phyloP scores from a whole-genome alignment of 345 rosid species.

The Hirschfeldia incana region DNA sequence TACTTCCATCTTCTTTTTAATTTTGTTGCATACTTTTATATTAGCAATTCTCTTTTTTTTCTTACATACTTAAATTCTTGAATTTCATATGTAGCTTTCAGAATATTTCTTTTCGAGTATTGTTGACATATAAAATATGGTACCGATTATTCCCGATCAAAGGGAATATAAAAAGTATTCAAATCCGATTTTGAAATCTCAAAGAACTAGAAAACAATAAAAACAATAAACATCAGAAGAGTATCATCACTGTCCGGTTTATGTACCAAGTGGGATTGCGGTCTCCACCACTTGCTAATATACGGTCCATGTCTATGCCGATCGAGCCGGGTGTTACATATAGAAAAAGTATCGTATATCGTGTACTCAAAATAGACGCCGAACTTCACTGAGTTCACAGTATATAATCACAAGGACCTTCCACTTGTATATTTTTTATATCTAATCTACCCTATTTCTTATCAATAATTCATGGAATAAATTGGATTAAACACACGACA shows the following conservation, averaged over 20 bases:
- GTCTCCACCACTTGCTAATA: slow-evolving; percentile 39
- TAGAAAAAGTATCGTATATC: neutral
- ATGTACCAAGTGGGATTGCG: slow-evolving; percentile 35
- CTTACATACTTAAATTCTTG: neutral
- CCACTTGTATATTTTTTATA: slow-evolving; percentile 18
- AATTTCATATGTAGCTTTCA: slow-evolving; percentile 9
- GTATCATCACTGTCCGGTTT: slow-evolving; percentile 27
- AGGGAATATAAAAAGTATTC: slow-evolving; percentile 26
- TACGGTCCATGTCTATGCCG: slow-evolving; percentile 25
- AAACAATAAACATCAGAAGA: slow-evolving; percentile 18
- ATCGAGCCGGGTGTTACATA: slow-evolving; percentile 8
- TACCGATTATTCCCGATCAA: slow-evolving; percentile 24
- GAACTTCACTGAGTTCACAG: slow-evolving; percentile 1
- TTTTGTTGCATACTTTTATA: neutral
- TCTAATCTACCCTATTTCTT: neutral
- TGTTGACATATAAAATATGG: slow-evolving; percentile 15
- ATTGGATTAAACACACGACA: neutral
- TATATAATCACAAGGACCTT: slow-evolving; percentile 11
- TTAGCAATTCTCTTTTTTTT: neutral
- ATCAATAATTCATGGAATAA: neutral
- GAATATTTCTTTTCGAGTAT: slow-evolving; percentile 13
- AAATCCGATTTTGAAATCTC: slow-evolving; percentile 16
- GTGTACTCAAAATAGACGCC: neutral
- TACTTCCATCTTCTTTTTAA: no score
- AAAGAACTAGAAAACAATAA: neutral